Base-by-base conservation (phyloP, 352 stramenopile genomes). In the Globisporangium cystogenes region DNA sequence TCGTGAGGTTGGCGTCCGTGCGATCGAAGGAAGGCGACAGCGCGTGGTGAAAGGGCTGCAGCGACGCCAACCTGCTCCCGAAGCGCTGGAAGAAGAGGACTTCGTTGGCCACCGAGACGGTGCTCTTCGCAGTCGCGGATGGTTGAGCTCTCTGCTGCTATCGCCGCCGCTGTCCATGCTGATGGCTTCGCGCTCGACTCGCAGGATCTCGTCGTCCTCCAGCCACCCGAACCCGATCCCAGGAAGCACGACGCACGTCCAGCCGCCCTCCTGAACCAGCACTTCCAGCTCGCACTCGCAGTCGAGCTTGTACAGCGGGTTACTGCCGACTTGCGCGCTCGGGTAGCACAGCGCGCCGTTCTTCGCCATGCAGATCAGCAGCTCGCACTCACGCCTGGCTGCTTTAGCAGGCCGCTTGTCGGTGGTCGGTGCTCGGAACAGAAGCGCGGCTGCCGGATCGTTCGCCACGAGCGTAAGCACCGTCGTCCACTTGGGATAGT, bases 1-100 rank as follows among this genome's bases (percentile, higher is more conserved):
- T 18, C 16, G 41, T 21, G 26, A 59, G 29, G 12, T 36, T n/a
- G 16, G 47, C 8, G 23, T 48, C 4, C 16, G 53, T 31, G 21
- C 33, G 33, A 21, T 3, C 24, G 7, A 26, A 42, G 8, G 16
- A 37, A 37, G 33, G 15, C 33, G n/a, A n/a, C n/a, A n/a, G n/a
- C n/a, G n/a, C n/a, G n/a, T 37, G 10, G 10, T 37, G 10, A 11
- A 37, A 16, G 8, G 33, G 16, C 6, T 53, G 15, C 27, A 59
- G 20, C 29, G 29, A 48, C 24, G 12, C 36, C 24, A 59, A 24
- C 2, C 23, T 35, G 12, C 14, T 4, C 18, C 44, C 53, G 18
- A 59, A n/a, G 7, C 20, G 21, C 20, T 52, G 16, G 26, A 59
- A 35, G 24, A 56, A 39, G n/a, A n/a, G n/a, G n/a, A n/a, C n/a